Base-by-base conservation (phyloP, 164 flowering plant genomes). In the Stephania japonica region DNA sequence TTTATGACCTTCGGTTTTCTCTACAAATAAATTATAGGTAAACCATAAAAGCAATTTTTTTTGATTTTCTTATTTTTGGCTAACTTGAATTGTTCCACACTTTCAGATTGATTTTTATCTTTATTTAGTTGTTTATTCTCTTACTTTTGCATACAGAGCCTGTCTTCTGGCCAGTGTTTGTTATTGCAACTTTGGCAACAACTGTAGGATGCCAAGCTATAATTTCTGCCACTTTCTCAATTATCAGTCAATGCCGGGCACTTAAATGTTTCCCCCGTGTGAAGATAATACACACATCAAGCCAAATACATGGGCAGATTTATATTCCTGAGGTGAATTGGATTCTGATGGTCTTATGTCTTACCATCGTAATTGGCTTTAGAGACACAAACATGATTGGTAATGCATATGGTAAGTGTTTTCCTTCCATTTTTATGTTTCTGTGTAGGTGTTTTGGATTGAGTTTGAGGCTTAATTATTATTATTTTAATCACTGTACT, bases 281-380 rank as follows among this genome's bases (percentile, higher is more conserved):
- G 32, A 87, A 86, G 78, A 77, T 89, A 44, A 65, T 89, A 32
- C 96, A 90, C 80, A 90, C 96, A 6, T 90, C 96, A 50, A 77
- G 74, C 63, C 71, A 81, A 67, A 83, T 89, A 25, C 86, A 82
- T 64, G 96, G 96, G 47, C 96, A 87, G 78, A 86, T 90, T 13
- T 90, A 90, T 76, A 87, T 90, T n/a, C 96, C 92, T 6, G 96
- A 89, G 80, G 82, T 82, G 44, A 90, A 90, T 77, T 90, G 92
- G 96, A 70, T 81, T 21, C 69, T 90, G 72, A 87, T 90, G 96
- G 41, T 81, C 67, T 68, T 87, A 13, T 85, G 90, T 69, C 75
- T 90, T 64, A 79, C 84, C 26, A 81, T 89, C 50, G 81, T 78
- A 10, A 43, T 85, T 68, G 87, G 92, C 42, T 87, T 88, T 68